A percentile compares a stretch with the other conserved stretches of the same genome.
phyloP scores from a whole-genome alignment of 805 yeast species.

The Nakazawaea peltata region DNA sequence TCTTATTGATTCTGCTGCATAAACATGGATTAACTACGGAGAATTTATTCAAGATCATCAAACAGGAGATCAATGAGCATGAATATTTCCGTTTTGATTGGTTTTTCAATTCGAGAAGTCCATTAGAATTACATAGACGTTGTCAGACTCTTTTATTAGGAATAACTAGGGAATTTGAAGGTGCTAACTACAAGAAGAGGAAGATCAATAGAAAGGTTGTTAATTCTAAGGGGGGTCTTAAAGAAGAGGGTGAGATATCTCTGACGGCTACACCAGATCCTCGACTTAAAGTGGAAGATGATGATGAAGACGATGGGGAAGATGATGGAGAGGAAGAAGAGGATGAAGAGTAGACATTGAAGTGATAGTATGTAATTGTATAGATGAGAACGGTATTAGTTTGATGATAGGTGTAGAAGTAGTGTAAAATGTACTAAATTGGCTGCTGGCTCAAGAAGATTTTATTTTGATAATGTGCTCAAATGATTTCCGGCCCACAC shows the following conservation, averaged over 20 bases:
- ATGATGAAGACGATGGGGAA: slow-evolving; percentile 2
- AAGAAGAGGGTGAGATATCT: slow-evolving; percentile 1
- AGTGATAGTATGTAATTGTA: too few species aligned
- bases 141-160: slow-evolving; percentile 60
- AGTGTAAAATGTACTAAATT: too few species aligned
- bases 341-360: too few species aligned
- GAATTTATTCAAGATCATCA: slow-evolving; percentile 53
- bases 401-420: too few species aligned
- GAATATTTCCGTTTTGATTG: slow-evolving; percentile 65
- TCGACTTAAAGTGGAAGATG: not conserved
- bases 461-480: too few species aligned
- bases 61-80: slow-evolving; percentile 51
- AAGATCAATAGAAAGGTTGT: slow-evolving; percentile 22
- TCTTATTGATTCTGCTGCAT: slow-evolving; percentile 50
- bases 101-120: slow-evolving; percentile 62
- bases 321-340: slow-evolving; percentile 10
- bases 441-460: too few species aligned
- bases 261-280: too few species aligned
- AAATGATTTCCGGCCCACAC: too few species aligned
- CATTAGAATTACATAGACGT: slow-evolving; percentile 66
- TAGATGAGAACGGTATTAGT: too few species aligned
- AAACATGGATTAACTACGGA: slow-evolving; percentile 58
- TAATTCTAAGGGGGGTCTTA: too few species aligned
- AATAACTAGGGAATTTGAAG: slow-evolving; percentile 62
- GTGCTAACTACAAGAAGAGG: slow-evolving; percentile 46